Evolutionary conservation across 2,329 filamentous ascomycete genomes (phyloP), one percentile per base, ranked within the genome.

Genomic region (Epichloe hybrida): DNA sequence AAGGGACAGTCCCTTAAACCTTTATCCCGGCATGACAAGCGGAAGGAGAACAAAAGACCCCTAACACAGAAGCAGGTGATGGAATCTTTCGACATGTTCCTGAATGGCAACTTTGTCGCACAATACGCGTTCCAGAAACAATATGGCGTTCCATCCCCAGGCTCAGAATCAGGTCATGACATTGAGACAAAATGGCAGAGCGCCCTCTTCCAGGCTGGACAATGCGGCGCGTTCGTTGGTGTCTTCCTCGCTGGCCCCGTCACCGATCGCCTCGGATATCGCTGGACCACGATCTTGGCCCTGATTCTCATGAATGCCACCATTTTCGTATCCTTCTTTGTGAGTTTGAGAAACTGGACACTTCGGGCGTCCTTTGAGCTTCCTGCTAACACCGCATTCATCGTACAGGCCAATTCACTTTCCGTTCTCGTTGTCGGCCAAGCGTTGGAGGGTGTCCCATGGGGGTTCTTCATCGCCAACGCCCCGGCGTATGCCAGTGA

Each of bases 401-500:
- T 17, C 4, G 11, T 31, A 4, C 9, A 50, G 39, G 43, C 59
- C 56, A 46, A 65, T 34, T 71, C 66, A 7, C 64, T 72, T 1
- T 40, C 61, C 2, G 56, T 74, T 54, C 64, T 75, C 50, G 69
- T 79, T 41, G 68, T 69, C 1, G 66, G 72, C 20, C 78, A 82
- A 65, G 66, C 77, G 27, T 68, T 83, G 46, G 76, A 80, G 62
- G 79, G 79, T 55, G 57, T 83, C 15, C 78, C 64, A 0, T 82
- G 79, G 79, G 79, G 79, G 20, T 73, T 81, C 57, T 82, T 82
- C 64, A 79, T 81, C 55, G 76, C 78, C 58, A 80, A 80, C 61
- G 71, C 78, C 9, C 79, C 79, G 1, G 78, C 79, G 2, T 81
- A 81, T 66, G 77, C 74, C 62, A 69, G 67, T 56, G 79, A 82